Conservation (phyloP, 345 rosid genomes). For the Populus tremula region DNA sequence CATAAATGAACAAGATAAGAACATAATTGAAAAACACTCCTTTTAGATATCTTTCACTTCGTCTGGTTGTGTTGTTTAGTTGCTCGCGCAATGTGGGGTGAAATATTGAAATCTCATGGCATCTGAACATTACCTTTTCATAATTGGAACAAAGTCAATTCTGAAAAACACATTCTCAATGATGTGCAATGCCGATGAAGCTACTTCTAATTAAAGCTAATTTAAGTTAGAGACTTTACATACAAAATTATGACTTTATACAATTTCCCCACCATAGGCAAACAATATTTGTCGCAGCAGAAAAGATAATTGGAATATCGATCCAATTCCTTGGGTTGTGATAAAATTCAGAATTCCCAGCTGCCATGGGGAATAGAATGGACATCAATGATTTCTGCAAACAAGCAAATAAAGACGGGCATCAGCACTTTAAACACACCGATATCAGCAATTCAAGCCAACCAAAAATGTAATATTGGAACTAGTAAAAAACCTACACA, state of each 20-base stretch:
- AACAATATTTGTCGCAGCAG: constrained; percentile 12
- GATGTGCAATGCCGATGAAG: constrained; percentile 9
- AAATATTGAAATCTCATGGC: not conserved
- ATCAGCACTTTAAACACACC: constrained; percentile 5
- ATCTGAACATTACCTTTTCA: not conserved
- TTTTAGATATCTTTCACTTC: not conserved
- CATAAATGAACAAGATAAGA: no score
- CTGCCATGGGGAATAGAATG: constrained; percentile 30
- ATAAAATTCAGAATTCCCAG: constrained; percentile 24
- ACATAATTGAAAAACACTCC: no score
- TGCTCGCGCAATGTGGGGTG: not conserved
- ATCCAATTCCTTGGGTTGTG: constrained; percentile 16
- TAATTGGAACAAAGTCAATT: no score
- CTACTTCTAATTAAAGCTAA: constrained; percentile 41
- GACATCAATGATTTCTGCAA: constrained; percentile 45
- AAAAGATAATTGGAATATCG: not conserved
- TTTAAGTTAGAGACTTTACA: constrained; percentile 39
- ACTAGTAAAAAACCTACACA: not conserved
- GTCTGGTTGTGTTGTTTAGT: not conserved
- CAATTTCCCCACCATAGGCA: constrained; percentile 26
- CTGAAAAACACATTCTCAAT: not conserved
- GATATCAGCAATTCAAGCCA: not conserved
- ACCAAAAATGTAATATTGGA: not conserved
- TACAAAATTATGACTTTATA: constrained; percentile 45
- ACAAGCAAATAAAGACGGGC: not conserved